A percentile compares a stretch with the other conserved stretches of the same genome.
These are phyloP conservation scores for Pythium dissotocum DNA, from an alignment of 352 stramenopile species.

Conservation along the genomic window DNA sequence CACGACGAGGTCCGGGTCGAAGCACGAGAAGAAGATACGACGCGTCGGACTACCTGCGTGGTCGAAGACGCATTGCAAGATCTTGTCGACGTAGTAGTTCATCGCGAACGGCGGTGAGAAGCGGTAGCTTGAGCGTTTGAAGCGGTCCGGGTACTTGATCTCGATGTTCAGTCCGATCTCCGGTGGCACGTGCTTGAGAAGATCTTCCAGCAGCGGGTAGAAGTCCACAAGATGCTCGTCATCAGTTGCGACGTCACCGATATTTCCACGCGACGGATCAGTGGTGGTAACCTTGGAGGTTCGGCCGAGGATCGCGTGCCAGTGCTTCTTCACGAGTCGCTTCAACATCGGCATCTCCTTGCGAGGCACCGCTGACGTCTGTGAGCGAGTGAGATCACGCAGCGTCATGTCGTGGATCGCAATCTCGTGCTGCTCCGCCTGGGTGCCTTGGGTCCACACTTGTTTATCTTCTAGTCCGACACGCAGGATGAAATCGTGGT, in stretches of 20 bases:
- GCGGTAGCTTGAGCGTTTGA: constrained; percentile 43
- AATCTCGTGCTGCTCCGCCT: constrained; percentile 59
- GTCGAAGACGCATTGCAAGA: constrained; percentile 75
- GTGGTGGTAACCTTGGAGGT: constrained; percentile 17
- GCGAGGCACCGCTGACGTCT: constrained; percentile 43
- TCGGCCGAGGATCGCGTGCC: constrained; percentile 41
- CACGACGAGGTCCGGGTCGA: constrained; percentile 70
- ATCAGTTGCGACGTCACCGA: constrained; percentile 20
- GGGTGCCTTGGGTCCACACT: constrained; percentile 43
- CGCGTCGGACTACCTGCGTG: constrained; percentile 41
- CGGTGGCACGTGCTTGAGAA: constrained; percentile 71
- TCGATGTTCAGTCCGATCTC: constrained; percentile 80
- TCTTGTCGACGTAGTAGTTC: constrained; percentile 71
- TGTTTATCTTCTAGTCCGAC: constrained; percentile 62
- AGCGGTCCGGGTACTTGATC: constrained; percentile 78
- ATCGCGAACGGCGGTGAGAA: constrained; percentile 59
- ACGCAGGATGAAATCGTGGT: constrained; percentile 78
- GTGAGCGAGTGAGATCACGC: constrained; percentile 54
- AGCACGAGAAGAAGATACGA: constrained; percentile 84
- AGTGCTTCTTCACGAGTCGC: constrained; percentile 70
- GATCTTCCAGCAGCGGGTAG: constrained; percentile 63
- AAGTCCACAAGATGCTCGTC: constrained; percentile 69
- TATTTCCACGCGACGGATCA: constrained; percentile 8
- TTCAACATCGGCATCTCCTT: constrained; percentile 37
- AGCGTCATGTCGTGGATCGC: constrained; percentile 71